Evolutionary conservation across 2,329 filamentous ascomycete species (phyloP).

Genomic region (Camillea tinctor): DNA sequence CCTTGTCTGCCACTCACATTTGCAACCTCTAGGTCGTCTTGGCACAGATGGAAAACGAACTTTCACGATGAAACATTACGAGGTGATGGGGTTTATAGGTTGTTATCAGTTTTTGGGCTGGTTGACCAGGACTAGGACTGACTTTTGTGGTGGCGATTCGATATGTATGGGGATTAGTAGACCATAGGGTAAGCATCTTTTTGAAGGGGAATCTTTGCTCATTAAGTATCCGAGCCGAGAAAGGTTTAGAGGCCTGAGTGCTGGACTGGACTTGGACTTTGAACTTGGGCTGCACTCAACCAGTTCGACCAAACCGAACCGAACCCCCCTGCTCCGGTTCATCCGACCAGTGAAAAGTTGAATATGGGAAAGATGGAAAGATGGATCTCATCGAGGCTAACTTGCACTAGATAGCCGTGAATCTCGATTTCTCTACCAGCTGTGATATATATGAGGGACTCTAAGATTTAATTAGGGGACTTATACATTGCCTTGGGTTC

Average conservation of each 20-base stretch:
- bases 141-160: too few species aligned
- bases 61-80: not conserved
- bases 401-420: not conserved
- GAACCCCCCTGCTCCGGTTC: too few species aligned
- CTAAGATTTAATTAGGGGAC: not conserved
- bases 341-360: not conserved
- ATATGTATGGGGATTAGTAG: too few species aligned
- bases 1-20: not conserved
- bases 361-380: not conserved
- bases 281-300: too few species aligned
- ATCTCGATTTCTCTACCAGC: not conserved
- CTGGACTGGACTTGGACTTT: too few species aligned
- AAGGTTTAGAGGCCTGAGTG: too few species aligned
- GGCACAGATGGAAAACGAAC: not conserved
- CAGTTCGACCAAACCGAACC: not conserved
- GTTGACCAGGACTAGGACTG: too few species aligned
- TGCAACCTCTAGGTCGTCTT: not conserved
- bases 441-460: not conserved
- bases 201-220: too few species aligned
- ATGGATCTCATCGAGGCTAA: not conserved
- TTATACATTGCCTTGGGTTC: not conserved
- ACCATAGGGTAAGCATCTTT: too few species aligned
- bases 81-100: not conserved
- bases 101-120: too few species aligned
- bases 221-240: too few species aligned